Evolutionary conservation across 805 yeast species (phyloP).

Genomic region (Starmerella bombi): DNA sequence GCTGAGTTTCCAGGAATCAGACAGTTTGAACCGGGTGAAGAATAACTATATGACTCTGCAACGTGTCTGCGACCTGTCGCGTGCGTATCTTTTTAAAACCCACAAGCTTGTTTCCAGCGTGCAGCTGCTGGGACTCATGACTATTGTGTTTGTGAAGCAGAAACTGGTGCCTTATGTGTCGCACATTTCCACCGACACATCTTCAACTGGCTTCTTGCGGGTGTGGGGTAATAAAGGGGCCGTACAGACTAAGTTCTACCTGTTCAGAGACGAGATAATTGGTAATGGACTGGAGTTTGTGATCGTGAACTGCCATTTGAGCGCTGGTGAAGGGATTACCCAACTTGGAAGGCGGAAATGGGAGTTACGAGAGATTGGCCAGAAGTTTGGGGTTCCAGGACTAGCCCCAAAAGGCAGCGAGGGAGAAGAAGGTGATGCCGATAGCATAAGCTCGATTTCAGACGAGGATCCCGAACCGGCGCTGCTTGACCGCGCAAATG

Average conservation of each 20-base stretch:
- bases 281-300: slow-evolving; percentile 26
- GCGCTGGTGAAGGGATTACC: slow-evolving; percentile 31
- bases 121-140: slow-evolving; percentile 42
- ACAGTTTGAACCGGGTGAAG: slow-evolving; percentile 29
- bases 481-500: not conserved
- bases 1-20: slow-evolving; percentile 72
- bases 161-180: slow-evolving; percentile 31
- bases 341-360: slow-evolving; percentile 32
- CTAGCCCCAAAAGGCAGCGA: slow-evolving; percentile 11
- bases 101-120: slow-evolving; percentile 33
- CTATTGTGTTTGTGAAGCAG: slow-evolving; percentile 32
- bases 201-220: slow-evolving; percentile 46
- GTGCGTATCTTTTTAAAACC: slow-evolving; percentile 18
- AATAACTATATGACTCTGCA: slow-evolving; percentile 26
- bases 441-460: slow-evolving; percentile 10
- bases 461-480: slow-evolving; percentile 3
- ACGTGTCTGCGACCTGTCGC: slow-evolving; percentile 19
- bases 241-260: slow-evolving; percentile 32
- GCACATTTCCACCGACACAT: slow-evolving; percentile 30
- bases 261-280: slow-evolving; percentile 22
- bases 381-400: slow-evolving; percentile 23
- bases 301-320: slow-evolving; percentile 41
- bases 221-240: slow-evolving; percentile 55
- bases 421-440: slow-evolving; percentile 1
- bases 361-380: slow-evolving; percentile 33